Evolutionary conservation across 495 filamentous ascomycete species (phyloP).

Genomic region (Bryoglossum gracile): DNA sequence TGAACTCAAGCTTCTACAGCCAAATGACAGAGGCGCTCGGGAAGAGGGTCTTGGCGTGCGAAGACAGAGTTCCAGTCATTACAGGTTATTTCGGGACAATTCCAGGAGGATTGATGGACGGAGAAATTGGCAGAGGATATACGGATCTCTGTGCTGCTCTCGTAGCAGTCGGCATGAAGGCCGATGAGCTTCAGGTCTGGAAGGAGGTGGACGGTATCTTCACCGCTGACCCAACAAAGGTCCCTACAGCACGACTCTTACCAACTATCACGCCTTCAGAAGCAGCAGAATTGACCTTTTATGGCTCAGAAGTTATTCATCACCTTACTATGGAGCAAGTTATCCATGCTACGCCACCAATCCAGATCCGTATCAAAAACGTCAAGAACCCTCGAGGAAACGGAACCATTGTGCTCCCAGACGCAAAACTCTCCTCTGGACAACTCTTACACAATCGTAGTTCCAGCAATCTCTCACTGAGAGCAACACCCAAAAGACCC

Average conservation of each 20-base stretch:
- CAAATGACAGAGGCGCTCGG: slow-evolving; percentile 55
- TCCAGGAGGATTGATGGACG: slow-evolving; percentile 68
- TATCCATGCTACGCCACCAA: slow-evolving; percentile 72
- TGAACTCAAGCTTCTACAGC: slow-evolving; percentile 77
- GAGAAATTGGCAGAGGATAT: slow-evolving; percentile 76
- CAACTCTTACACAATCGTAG: slow-evolving; percentile 25
- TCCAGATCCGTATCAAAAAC: slow-evolving; percentile 96
- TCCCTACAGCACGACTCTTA: slow-evolving; percentile 74
- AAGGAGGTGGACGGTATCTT: slow-evolving; percentile 93
- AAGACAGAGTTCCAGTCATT: slow-evolving; percentile 64
- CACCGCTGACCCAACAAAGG: slow-evolving; percentile 80
- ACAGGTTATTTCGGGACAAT: slow-evolving; percentile 88
- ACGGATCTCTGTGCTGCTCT: slow-evolving; percentile 85
- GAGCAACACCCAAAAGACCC: slow-evolving; percentile 57
- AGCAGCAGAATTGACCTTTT: slow-evolving; percentile 86
- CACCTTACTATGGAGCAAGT: slow-evolving; percentile 98
- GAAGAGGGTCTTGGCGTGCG: slow-evolving; percentile 61
- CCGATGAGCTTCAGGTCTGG: slow-evolving; percentile 82
- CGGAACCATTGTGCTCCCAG: slow-evolving; percentile 77
- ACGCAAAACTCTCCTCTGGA: slow-evolving; percentile 37
- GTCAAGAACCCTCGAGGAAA: slow-evolving; percentile 86
- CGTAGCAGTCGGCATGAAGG: slow-evolving; percentile 67
- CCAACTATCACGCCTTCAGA: slow-evolving; percentile 76
- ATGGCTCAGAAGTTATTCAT: slow-evolving; percentile 93
- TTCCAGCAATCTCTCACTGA: slow-evolving; percentile 33